Base-by-base conservation (phyloP, 495 filamentous ascomycete genomes). In the Trichoderma parareesei region DNA sequence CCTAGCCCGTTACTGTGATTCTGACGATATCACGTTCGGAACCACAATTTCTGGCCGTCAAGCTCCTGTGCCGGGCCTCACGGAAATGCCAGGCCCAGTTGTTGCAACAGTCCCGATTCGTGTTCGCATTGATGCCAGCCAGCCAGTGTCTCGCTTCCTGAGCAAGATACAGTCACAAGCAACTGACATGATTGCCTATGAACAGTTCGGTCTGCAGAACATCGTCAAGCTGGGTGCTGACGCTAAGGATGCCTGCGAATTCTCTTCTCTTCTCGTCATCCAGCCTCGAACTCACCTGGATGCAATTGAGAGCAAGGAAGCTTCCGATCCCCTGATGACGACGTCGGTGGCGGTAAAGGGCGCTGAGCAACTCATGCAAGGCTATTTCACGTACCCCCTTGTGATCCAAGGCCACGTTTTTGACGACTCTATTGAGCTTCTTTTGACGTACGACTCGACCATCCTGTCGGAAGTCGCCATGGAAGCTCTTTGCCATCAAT, bases 51-150 rank as follows among this genome's bases (percentile, higher is more conserved):
- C 75, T 66, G 60, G 60, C 6, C 60, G 60, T 3, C 38, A 62
- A 4, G 60, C 60, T 42, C 38, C 37, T 37, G 60, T 86, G 2
- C 65, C 69, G 5, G 82, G 78, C 27, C 69, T 87, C 14, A 72
- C 73, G 14, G 71, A 75, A 20, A 79, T 85, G 61, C 68, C 75
- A 5, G 84, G 82, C 0, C 79, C 87, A 0, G 74, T 84, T 1
- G 81, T 88, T 59, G 79, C 85, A 27, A 87, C 87, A 0, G 71
- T 87, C 0, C 87, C 87, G 5, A 71, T 82, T 14, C 77, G 85
- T 1, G 71, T 76, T 2, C 64, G 59, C 1, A 14, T 73, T 9
- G 44, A 59, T 35, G 44, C 57, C 14, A 65, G 62, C 9, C 59
- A 59, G 41, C 27, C 59, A 11, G 33, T 72, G 5, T 41, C 43